Conservation (phyloP, 2,329 filamentous ascomycete genomes). For the Tolypocladium ovalisporum region DNA sequence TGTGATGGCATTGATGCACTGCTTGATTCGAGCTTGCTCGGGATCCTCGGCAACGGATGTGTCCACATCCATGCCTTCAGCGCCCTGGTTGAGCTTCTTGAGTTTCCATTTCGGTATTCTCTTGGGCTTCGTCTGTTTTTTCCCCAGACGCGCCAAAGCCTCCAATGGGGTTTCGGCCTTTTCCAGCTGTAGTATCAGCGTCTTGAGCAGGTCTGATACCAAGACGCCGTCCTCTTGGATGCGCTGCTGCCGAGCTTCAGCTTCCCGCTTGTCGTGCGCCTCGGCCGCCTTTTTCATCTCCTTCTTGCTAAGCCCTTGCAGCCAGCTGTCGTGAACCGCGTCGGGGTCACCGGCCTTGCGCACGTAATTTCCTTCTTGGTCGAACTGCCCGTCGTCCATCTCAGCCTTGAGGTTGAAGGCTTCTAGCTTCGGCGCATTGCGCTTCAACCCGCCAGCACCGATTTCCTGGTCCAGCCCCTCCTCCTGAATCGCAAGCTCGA, state of each 20-base stretch:
- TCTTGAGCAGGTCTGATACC: constrained; percentile 61
- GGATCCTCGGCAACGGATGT: constrained; percentile 44
- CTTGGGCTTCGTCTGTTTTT: constrained; percentile 48
- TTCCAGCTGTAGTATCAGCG: constrained; percentile 63
- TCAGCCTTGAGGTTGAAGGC: constrained; percentile 91
- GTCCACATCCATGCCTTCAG: constrained; percentile 60
- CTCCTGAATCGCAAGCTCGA: constrained; percentile 60
- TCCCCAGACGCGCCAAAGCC: constrained; percentile 71
- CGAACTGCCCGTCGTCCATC: constrained; percentile 86
- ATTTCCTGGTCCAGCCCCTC: constrained; percentile 79
- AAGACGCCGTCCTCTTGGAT: constrained; percentile 65
- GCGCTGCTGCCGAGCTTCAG: constrained; percentile 60
- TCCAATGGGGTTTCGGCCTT: constrained; percentile 79
- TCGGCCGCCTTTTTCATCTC: constrained; percentile 82
- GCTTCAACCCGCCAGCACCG: constrained; percentile 81
- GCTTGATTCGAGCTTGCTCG: constrained; percentile 57
- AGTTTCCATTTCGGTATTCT: constrained; percentile 57
- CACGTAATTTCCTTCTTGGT: constrained; percentile 83
- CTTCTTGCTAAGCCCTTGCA: constrained; percentile 86
- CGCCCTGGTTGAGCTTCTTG: constrained; percentile 51
- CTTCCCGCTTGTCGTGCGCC: constrained; percentile 76
- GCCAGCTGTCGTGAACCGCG: constrained; percentile 82
- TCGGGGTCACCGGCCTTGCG: constrained; percentile 83
- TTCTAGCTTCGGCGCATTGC: constrained; percentile 85
- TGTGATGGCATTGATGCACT: constrained; percentile 72